These are phyloP conservation scores for Pterula multifida DNA, from an alignment of 1,284 basidiomycete genomes.

Conservation along the genomic window DNA sequence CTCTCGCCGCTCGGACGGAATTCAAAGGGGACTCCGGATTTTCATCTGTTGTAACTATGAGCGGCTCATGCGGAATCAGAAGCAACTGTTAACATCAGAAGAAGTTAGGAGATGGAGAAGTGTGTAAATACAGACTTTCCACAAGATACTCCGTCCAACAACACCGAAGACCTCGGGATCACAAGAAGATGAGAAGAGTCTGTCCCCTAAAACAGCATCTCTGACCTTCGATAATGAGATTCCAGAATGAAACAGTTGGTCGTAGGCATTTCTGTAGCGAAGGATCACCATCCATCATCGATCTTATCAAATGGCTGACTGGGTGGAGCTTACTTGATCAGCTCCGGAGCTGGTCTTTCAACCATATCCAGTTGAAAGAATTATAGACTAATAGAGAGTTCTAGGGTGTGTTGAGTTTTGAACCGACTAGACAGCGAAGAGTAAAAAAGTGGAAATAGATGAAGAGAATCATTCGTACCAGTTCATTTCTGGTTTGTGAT, in stretches of 20 bases:
- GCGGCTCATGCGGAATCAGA: background rate
- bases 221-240: constrained; percentile 24
- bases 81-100: background rate
- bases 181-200: constrained; percentile 18
- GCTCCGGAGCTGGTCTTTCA: background rate
- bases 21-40: constrained; percentile 23
- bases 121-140: constrained; percentile 24
- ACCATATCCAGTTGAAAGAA: too few species aligned
- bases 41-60: background rate
- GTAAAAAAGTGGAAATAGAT: too few species aligned
- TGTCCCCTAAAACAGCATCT: constrained; percentile 29
- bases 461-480: too few species aligned
- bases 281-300: background rate
- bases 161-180: constrained; percentile 15
- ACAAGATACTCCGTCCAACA: constrained; percentile 31
- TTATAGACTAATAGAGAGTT: too few species aligned
- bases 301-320: background rate
- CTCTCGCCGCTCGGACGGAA: constrained; percentile 33
- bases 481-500: too few species aligned
- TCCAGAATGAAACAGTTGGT: constrained; percentile 24
- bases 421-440: too few species aligned
- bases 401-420: too few species aligned
- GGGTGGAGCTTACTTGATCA: constrained; percentile 1
- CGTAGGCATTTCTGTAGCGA: constrained; percentile 22
- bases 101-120: background rate